Evolutionary conservation across 305 asterid genomes (phyloP).

Genomic region (Fraxinus greggii): DNA sequence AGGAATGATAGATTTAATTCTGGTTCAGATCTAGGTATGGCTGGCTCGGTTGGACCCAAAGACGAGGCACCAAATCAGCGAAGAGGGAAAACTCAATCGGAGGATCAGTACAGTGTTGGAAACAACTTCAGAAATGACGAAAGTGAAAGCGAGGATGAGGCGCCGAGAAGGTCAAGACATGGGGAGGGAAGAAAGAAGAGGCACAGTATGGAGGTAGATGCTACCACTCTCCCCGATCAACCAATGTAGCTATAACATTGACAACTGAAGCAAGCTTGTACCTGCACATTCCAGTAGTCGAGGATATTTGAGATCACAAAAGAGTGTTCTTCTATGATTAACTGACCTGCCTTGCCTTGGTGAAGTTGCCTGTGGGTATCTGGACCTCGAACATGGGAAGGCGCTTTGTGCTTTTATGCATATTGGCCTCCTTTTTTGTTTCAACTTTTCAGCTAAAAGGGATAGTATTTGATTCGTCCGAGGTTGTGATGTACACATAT

Average conservation of each 20-base stretch:
- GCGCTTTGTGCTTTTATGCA: background rate
- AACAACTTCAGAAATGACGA: slow-evolving; percentile 57
- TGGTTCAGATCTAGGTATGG: slow-evolving; percentile 47
- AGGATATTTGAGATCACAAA: background rate
- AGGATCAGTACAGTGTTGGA: slow-evolving; percentile 49
- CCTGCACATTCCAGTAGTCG: background rate
- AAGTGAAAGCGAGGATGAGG: slow-evolving; percentile 88
- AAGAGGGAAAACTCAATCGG: slow-evolving; percentile 41
- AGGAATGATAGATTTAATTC: slow-evolving; percentile 41
- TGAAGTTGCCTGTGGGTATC: background rate
- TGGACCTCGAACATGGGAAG: background rate
- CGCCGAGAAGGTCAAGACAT: slow-evolving; percentile 87
- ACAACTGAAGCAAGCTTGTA: background rate
- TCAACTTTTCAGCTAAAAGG: background rate
- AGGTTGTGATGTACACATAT: background rate
- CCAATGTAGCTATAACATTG: slow-evolving; percentile 22
- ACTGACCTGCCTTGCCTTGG: background rate
- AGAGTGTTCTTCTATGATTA: background rate
- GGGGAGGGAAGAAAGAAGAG: slow-evolving; percentile 86
- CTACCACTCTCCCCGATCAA: slow-evolving; percentile 33
- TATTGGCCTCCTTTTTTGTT: background rate
- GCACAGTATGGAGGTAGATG: slow-evolving; percentile 52
- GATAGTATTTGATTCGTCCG: background rate
- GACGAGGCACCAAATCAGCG: slow-evolving; percentile 42
- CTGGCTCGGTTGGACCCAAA: slow-evolving; percentile 38